Percentiles rank a stretch among this genome's conserved stretches.
Evolutionary conservation across 352 stramenopile species (phyloP).

Genomic region (Pythium monospermum): DNA sequence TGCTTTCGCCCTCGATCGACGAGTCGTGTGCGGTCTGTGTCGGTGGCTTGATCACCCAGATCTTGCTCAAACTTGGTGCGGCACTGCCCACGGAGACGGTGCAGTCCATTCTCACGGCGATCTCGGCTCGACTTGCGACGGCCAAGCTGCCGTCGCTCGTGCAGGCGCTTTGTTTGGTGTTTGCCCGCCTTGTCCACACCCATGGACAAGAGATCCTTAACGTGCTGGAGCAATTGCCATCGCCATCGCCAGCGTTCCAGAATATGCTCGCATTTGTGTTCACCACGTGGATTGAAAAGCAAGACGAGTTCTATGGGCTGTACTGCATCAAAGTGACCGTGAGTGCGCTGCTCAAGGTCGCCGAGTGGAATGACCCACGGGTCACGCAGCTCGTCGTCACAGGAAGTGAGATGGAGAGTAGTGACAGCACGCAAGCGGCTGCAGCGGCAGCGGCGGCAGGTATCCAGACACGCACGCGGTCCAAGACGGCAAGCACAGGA

Average conservation of each 20-base stretch:
- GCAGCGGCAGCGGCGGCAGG: slow-evolving; percentile 2
- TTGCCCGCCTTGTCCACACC: slow-evolving; percentile 71
- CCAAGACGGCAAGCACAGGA: slow-evolving; percentile 36
- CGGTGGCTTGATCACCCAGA: slow-evolving; percentile 75
- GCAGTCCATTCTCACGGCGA: slow-evolving; percentile 70
- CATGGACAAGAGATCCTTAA: slow-evolving; percentile 64
- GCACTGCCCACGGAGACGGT: slow-evolving; percentile 56
- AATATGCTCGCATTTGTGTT: slow-evolving; percentile 82
- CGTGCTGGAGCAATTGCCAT: slow-evolving; percentile 61
- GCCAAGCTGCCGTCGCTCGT: slow-evolving; percentile 70
- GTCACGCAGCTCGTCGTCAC: slow-evolving; percentile 61
- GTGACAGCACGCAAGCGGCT: no score
- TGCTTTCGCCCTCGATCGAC: slow-evolving; percentile 58
- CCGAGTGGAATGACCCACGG: slow-evolving; percentile 69
- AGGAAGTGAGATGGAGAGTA: slow-evolving; percentile 37
- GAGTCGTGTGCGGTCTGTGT: slow-evolving; percentile 70
- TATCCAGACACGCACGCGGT: slow-evolving; percentile 49
- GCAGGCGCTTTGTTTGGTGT: slow-evolving; percentile 80
- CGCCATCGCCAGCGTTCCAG: slow-evolving; percentile 21
- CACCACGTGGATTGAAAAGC: slow-evolving; percentile 77
- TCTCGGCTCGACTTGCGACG: slow-evolving; percentile 55
- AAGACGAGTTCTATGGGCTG: slow-evolving; percentile 76
- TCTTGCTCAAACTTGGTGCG: slow-evolving; percentile 62
- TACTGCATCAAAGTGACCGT: slow-evolving; percentile 85
- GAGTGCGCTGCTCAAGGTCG: slow-evolving; percentile 64